Base-by-base conservation (phyloP, 2,329 filamentous ascomycete species). In the Colletotrichum eremochloae region DNA sequence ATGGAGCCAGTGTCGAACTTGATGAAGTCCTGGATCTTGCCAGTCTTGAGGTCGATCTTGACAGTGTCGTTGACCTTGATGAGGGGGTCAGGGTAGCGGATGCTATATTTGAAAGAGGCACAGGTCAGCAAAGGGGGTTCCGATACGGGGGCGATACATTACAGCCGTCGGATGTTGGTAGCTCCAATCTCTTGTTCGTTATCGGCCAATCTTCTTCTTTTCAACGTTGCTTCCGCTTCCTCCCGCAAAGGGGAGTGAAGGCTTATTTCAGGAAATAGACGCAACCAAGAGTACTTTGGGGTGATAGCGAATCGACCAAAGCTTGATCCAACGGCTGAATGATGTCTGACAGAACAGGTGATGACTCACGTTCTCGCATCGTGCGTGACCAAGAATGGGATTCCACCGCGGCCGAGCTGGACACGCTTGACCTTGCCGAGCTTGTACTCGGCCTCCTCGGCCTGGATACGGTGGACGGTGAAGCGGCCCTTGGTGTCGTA, bases 301-400 rank as follows among this genome's bases (percentile, higher is more conserved):
- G 76, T 75, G 80, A 77, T 78, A 66, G 79, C 77, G 82, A 86
- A 88, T 89, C 87, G 83, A 89, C 95, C 95, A 97, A 96, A 97
- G 90, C 94, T 96, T 97, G 94, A 94, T 96, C 94, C 96, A 98
- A 98, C 96, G 96, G 92, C 96, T 98, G 96, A 98, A 95, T 96
- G 95, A 98, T 94, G 93, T 93, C 88, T 90, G 88, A 91, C 88
- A 93, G 91, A 93, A 72, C 48, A 53, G 56, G 61, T 62, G 62
- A 36, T 55, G 15, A 98, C 96, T 97, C 90, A 99, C 96, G 96
- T 99, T 95, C 96, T 93, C 89, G 96, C 96, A 96, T 99, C 96
- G 94, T 99, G 96, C 95, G 96, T 99, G 94, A 99, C 96, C 95
- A 98, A 98, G 95, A 97, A 99, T 97, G 96, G 96, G 92, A 99